Conservation (phyloP, 2,329 filamentous ascomycete genomes). For the Rhytidhysteron rufulum region DNA sequence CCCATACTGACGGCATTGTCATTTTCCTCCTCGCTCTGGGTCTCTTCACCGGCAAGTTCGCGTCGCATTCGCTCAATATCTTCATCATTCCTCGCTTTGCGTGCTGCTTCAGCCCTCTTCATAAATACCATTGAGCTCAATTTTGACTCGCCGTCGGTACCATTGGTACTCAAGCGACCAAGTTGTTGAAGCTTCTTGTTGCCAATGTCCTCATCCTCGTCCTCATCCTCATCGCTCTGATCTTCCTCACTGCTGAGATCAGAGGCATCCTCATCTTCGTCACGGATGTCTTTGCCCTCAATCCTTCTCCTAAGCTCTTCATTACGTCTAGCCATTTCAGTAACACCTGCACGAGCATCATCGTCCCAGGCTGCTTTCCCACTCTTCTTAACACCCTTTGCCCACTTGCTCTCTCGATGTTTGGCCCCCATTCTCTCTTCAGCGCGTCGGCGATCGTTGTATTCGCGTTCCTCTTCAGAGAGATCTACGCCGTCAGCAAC, state of each 20-base stretch:
- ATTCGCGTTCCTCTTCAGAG: slow-evolving; percentile 62
- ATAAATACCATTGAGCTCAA: slow-evolving; percentile 90
- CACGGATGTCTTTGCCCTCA: slow-evolving; percentile 61
- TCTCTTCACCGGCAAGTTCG: slow-evolving; percentile 64
- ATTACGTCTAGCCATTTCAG: slow-evolving; percentile 76
- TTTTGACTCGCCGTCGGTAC: slow-evolving; percentile 59
- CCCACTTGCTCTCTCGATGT: slow-evolving; percentile 88
- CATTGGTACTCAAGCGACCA: slow-evolving; percentile 39
- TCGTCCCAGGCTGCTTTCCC: slow-evolving; percentile 86
- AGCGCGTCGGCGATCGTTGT: slow-evolving; percentile 69
- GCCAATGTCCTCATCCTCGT: slow-evolving; percentile 56
- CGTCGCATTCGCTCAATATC: slow-evolving; percentile 57
- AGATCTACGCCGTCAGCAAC: slow-evolving; percentile 57
- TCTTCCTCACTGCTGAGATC: slow-evolving; percentile 50
- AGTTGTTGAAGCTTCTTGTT: slow-evolving; percentile 30
- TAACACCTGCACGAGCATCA: slow-evolving; percentile 71
- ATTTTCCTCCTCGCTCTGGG: slow-evolving; percentile 44
- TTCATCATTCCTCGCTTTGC: slow-evolving; percentile 76
- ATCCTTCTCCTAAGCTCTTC: slow-evolving; percentile 78
- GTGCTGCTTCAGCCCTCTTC: slow-evolving; percentile 77
- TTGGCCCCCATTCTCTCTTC: slow-evolving; percentile 81
- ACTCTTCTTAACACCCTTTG: slow-evolving; percentile 74
- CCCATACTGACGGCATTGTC: slow-evolving; percentile 61
- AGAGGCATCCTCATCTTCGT: slow-evolving; percentile 48
- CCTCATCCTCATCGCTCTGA: slow-evolving; percentile 59